Evolutionary conservation across 495 filamentous ascomycete genomes (phyloP), one percentile per base, ranked within the genome.

Genomic region (Xylaria scruposa): DNA sequence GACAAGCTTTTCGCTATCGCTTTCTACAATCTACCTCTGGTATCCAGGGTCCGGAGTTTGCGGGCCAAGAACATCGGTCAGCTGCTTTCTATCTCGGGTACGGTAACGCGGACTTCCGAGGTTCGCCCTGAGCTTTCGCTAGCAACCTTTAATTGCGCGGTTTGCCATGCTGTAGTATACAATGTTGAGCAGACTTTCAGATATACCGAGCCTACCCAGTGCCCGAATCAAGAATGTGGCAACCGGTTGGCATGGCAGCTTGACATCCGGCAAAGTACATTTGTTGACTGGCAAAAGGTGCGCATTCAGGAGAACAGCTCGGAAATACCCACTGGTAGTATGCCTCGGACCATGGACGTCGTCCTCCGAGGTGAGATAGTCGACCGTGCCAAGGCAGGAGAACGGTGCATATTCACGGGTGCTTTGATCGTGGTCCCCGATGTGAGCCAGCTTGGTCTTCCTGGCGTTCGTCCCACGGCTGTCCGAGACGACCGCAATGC

Each of bases 251-350:
- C 92, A 24, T 99, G 96, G 96, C 90, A 94, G 31, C 84, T 99
- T 6, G 95, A 99, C 75, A 98, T 99, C 78, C 88, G 94, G 56
- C 96, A 97, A 80, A 97, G 94, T 78, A 97, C 95, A 3, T 99
- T 99, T 77, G 92, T 98, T 26, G 96, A 99, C 81, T 99, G 96
- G 96, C 96, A 99, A 74, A 98, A 98, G 79, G 93, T 98, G 29
- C 90, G 97, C 64, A 91, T 98, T 40, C 96, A 99, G 81, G 96
- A 99, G 82, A 98, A 97, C 79, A 96, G 93, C 65, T 95, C 94
- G 21, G 96, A 99, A 80, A 99, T 99, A 60, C 96, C 96, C 0
- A 99, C 96, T 1, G 96, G 96, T 51, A 97, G 94, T 81, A 99
- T 99, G 96, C 96, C 96, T 4, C 89, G 96, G 53, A 99, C 96